Evolutionary conservation across 2,329 filamentous ascomycete species (phyloP), one percentile per base, ranked within the genome.

Genomic region (Penicillium sp.): DNA sequence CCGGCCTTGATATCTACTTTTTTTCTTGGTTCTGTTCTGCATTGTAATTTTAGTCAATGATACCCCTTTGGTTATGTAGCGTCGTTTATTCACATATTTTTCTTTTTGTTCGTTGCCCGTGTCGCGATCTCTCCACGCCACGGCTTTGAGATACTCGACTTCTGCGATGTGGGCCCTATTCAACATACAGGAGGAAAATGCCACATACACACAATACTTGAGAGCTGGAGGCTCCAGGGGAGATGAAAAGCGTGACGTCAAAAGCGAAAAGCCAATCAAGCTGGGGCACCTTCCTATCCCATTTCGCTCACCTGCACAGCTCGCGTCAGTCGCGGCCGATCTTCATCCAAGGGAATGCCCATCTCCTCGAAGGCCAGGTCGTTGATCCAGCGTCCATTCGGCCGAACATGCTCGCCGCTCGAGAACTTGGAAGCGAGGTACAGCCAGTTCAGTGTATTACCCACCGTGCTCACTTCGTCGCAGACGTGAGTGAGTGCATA

Each of bases 401-500:
- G 83, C 43, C 72, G 68, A 15, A 87, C 51, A 37, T 67, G 63
- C 52, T 78, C 70, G 2, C 77, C 77, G 51, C 81, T 77, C 15
- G 75, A 70, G 62, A 85, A 74, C 59, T 79, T 80, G 51, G 80
- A 77, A 0, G 83, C 84, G n/a, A 93, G 71, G 60, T 87, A 91
- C 60, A 87, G 77, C 86, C 86, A 93, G 15, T 72, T 74, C 9
- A 91, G 69, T 1, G 83, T 81, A 60, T 90, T 90, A 0, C 87
- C 87, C 1, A 89, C 84, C 0, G 87, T 93, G 45, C 83, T 80
- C 1, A 91, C 85, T 60, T 93, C 87, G 57, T 93, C 87, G 45
- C 82, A 87, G 10, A 93, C 84, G 44, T 84, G 79, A 0, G 64
- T 71, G 25, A 68, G 69, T 0, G 86, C 86, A 48, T 77, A 83